Conservation (phyloP, 83 land plant species). For the Isoetes engelmannii region DNA sequence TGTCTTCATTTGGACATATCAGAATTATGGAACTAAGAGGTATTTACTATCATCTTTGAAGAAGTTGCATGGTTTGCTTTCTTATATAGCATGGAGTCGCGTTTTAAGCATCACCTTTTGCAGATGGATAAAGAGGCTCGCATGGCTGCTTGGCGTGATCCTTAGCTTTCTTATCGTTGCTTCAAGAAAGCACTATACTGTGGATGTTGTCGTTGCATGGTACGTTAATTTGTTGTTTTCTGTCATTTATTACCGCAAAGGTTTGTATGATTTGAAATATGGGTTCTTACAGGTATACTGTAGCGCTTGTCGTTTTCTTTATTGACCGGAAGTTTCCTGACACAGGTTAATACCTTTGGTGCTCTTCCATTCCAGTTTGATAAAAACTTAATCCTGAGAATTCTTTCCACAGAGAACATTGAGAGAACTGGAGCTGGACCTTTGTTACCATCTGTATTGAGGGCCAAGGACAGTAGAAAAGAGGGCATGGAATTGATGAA, state of each 20-base stretch:
- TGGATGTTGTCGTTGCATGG: constrained; percentile 96
- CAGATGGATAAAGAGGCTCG: constrained; percentile 75
- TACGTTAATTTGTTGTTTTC: constrained; percentile 7
- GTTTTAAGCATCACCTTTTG: neutral
- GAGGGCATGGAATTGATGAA: constrained; percentile 55
- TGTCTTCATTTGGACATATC: constrained; percentile 74
- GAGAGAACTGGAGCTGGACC: neutral
- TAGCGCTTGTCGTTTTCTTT: constrained; percentile 74
- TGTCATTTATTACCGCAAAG: too few relatives aligned
- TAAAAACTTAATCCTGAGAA: neutral
- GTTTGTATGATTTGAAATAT: too few relatives aligned
- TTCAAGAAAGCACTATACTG: constrained; percentile 91
- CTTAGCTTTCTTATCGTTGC: constrained; percentile 81
- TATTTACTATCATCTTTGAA: neutral
- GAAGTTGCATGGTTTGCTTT: too few relatives aligned
- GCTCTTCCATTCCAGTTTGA: neutral
- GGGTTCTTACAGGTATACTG: constrained; percentile 68
- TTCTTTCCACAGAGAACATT: neutral
- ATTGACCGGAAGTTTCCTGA: constrained; percentile 60
- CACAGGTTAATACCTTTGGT: constrained; percentile 33
- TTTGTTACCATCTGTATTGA: neutral
- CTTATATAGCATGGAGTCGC: too few relatives aligned
- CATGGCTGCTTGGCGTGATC: constrained; percentile 52
- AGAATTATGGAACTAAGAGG: constrained; percentile 80
- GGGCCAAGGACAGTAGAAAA: constrained; percentile 29